Base-by-base conservation (phyloP, 1,284 basidiomycete species). In the Pholiota adiposa region DNA sequence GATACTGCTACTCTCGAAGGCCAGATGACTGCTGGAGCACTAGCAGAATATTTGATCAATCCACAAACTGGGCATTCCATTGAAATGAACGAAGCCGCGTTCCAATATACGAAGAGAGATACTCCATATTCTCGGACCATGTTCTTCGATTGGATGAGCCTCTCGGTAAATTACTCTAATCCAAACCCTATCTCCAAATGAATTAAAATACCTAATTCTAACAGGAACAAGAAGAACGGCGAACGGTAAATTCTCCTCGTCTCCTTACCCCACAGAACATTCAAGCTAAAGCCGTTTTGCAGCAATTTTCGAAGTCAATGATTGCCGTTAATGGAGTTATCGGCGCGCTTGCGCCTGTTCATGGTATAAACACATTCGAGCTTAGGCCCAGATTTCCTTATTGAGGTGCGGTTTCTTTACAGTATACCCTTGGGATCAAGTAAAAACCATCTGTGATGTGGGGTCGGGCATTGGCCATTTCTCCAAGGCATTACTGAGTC, bases 301-400 rank as follows among this genome's bases (percentile, higher is more conserved):
- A 56, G 58, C 57, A 62, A 59, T 58, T 59, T 44, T 50, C 46
- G 34, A 53, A 52, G 36, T 55, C 61, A 9, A 62, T 62, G 61
- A 56, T 53, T 21, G 54, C 52, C 23, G 56, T 63, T 41, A 63
- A 60, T 16, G 27, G 34, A 12, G 58, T 63, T 12, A 23, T 58
- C 9, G 56, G 62, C 2, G 51, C 62, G 14, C 50, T 58, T 18
- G 29, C 52, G n/a, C 55, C 58, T 18, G 51, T 63, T 19, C 59
- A 60, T 41, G 62, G 62, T 63, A 40, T n/a, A n/a, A n/a, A n/a
- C n/a, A n/a, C 2, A n/a, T 38, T 14, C 14, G 36, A 38, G 16
- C 14, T 38, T n/a, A n/a, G n/a, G n/a, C n/a, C n/a, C n/a, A n/a
- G n/a, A n/a, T 11, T n/a, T 38, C 4, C 14, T 38, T 11, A 4